A percentile compares a stretch with the other conserved stretches of the same genome.
phyloP scores from a whole-genome alignment of 495 filamentous ascomycete species.

The Aspergillus campestris region DNA sequence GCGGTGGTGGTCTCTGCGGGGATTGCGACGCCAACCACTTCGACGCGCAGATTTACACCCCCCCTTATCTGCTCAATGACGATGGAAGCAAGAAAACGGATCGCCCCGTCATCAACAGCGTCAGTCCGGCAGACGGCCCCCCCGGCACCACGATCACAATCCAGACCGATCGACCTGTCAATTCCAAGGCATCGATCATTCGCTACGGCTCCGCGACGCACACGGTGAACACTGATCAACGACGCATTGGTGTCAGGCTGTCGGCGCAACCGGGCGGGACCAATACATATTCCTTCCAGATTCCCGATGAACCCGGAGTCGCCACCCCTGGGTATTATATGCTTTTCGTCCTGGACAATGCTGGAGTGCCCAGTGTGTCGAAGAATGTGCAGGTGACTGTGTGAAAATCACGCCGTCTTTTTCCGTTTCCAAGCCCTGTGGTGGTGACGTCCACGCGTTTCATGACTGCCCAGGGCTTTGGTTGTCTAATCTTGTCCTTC shows the following conservation, averaged over 20 bases:
- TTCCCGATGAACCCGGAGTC: conserved; percentile 44
- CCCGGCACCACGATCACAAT: conserved; percentile 24
- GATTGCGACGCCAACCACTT: no score
- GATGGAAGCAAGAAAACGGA: no score
- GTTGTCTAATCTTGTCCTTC: no score
- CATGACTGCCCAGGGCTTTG: no score
- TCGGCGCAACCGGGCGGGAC: conserved; percentile 14
- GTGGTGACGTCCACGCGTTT: no score
- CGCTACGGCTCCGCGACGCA: conserved; percentile 44
- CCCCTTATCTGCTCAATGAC: no score
- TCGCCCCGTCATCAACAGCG: conserved; percentile 30
- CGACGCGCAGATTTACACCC: no score
- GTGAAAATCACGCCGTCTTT: no score
- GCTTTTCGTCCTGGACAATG: conserved; percentile 42
- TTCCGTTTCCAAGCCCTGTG: no score
- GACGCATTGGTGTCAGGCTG: conserved; percentile 38
- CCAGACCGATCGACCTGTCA: conserved; percentile 1
- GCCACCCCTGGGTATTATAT: conserved; percentile 49
- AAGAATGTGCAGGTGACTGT: conserved; percentile 9
- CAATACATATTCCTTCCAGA: conserved; percentile 15
- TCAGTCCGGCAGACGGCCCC: conserved; percentile 4
- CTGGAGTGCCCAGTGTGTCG: conserved; percentile 42
- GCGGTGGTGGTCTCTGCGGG: no score
- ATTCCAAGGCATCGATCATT: conserved; percentile 25
- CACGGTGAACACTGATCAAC: conserved; percentile 52